Base-by-base conservation (phyloP, 75 land plant species). In the Pseudotsuga menziesii region DNA sequence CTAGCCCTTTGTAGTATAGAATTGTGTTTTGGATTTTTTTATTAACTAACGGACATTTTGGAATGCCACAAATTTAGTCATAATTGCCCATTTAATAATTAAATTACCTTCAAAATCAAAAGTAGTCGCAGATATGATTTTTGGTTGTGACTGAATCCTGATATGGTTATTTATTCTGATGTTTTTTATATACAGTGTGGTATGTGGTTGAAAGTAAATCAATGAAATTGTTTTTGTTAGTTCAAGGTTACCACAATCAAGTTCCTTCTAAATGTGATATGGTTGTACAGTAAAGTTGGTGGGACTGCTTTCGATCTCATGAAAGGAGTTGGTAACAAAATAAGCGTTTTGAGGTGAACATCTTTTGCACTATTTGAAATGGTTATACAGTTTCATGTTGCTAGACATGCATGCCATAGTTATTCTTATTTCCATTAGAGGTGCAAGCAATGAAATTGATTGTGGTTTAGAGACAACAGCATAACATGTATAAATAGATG, bases 291-390 rank as follows among this genome's bases (percentile, higher is more conserved):
- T 76, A 90, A 85, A 80, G 36, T 75, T 56, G 90, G 92, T 25
- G 86, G 82, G n/a, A 57, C 73, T 83, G 87, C 96, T 25, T 63
- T 91, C 73, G 96, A 95, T 70, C 58, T 93, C 61, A 76, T 84
- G 85, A 93, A 90, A 78, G 82, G 87, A 26, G 87, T 94, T 76
- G 88, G 90, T 56, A 79, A 69, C 67, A 95, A 84, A 85, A 86
- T 85, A 55, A 93, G 92, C 76, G 83, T 88, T 11, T 74, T 93
- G 57, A 78, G 98, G 98, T 94, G 19, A 39, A 44, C 48, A 41
- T 11, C 41, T 67, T 69, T 29, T 29, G 32, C 15, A 69, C 72
- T 4, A n/a, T 69, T 69, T 69, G 11, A n/a, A 64, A 17, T 69
- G 44, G 23, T 29, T 39, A 23, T 69, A 39, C 36, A 41, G 72